phyloP scores from a whole-genome alignment of 768 basidiomycete genomes.

The Leucocoprinus sp. region DNA sequence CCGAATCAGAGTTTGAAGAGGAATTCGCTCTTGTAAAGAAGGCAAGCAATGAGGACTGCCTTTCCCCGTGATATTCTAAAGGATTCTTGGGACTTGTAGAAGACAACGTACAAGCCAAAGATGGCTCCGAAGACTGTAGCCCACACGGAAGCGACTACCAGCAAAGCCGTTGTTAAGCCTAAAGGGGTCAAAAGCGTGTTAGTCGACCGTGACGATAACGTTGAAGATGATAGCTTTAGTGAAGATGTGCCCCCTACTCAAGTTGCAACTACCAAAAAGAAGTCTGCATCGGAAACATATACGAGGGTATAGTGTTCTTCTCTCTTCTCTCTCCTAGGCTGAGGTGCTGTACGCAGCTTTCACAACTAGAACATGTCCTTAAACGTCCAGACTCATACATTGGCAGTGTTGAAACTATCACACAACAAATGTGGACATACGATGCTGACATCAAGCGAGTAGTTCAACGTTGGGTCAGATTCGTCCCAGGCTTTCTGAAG shows the following conservation, averaged over 20 bases:
- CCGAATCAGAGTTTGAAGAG: slow-evolving; percentile 55
- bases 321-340: background rate
- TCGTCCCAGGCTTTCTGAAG: slow-evolving; percentile 98
- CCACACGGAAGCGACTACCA: slow-evolving; percentile 2
- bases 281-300: slow-evolving; percentile 87
- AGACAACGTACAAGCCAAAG: slow-evolving; percentile 27
- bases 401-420: slow-evolving; percentile 86
- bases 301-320: slow-evolving; percentile 54
- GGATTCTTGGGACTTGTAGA: slow-evolving; percentile 19
- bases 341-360: slow-evolving; percentile 45
- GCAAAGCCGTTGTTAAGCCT: slow-evolving; percentile 1
- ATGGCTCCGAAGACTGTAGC: slow-evolving; percentile 18
- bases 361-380: slow-evolving; percentile 91
- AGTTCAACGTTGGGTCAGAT: slow-evolving; percentile 75
- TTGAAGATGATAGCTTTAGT: slow-evolving; percentile 39
- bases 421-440: slow-evolving; percentile 89
- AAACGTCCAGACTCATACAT: slow-evolving; percentile 94
- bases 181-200: slow-evolving; percentile 21
- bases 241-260: slow-evolving; percentile 17
- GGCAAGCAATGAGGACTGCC: slow-evolving; percentile 19
- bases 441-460: slow-evolving; percentile 80
- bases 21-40: slow-evolving; percentile 60
- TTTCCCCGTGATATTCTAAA: slow-evolving; percentile 2
- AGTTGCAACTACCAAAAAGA: slow-evolving; percentile 45
- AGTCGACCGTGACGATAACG: slow-evolving; percentile 57